These are phyloP conservation scores for Iris macrosiphon DNA, from an alignment of 106 monocot species.

Conservation along the genomic window DNA sequence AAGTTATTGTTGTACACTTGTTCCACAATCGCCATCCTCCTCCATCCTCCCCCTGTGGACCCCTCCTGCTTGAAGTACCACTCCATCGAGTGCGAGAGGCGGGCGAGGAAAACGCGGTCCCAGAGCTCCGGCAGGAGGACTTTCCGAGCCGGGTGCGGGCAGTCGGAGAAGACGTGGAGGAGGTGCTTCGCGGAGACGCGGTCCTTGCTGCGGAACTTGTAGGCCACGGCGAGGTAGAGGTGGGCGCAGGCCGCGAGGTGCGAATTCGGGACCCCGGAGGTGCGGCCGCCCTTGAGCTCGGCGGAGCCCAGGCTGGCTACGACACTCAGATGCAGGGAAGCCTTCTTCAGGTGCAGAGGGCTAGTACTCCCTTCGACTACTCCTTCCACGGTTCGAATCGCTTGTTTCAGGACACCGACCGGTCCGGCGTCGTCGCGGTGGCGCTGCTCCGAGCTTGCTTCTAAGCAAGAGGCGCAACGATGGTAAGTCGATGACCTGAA, in stretches of 20 bases:
- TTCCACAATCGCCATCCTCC: constrained; percentile 27
- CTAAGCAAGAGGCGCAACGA: background rate
- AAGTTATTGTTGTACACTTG: too few species aligned
- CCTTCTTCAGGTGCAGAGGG: background rate
- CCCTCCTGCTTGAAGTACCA: constrained; percentile 50
- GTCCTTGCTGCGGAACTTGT: constrained; percentile 45
- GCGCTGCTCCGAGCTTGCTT: background rate
- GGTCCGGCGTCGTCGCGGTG: background rate
- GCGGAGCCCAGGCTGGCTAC: constrained; percentile 46
- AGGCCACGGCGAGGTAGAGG: constrained; percentile 43
- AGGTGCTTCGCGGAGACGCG: too few species aligned
- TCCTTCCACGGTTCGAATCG: background rate
- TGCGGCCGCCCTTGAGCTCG: constrained; percentile 12
- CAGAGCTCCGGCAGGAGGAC: constrained; percentile 54
- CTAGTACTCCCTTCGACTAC: background rate
- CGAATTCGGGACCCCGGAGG: constrained; percentile 47
- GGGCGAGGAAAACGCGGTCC: constrained; percentile 64
- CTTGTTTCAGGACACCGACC: background rate
- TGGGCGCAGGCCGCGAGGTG: constrained; percentile 54
- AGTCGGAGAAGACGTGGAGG: constrained; percentile 49
- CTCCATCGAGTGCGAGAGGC: constrained; percentile 49
- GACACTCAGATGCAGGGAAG: constrained; percentile 17
- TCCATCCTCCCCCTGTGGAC: constrained; percentile 11
- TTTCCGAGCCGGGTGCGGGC: constrained; percentile 40
- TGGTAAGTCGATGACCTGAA: background rate